Percentiles rank a stretch among this genome's conserved stretches.
These are phyloP conservation scores for Metschnikowia lochheadii DNA, from an alignment of 805 yeast genomes.

Conservation along the genomic window DNA sequence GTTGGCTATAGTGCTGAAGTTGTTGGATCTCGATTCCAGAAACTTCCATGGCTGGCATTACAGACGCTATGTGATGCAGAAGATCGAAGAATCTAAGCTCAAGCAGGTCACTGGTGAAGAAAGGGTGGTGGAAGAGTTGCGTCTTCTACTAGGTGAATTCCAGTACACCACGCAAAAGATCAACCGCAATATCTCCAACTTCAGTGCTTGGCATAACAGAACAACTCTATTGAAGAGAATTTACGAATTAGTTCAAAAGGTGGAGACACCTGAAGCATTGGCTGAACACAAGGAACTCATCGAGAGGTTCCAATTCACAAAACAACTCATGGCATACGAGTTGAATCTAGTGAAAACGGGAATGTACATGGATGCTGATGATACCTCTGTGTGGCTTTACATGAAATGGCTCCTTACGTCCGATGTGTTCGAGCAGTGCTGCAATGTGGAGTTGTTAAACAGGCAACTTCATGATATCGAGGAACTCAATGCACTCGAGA, in stretches of 20 bases:
- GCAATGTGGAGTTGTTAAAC: slow-evolving; percentile 32
- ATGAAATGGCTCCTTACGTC: slow-evolving; percentile 69
- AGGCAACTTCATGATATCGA: slow-evolving; percentile 46
- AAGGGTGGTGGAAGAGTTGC: not conserved
- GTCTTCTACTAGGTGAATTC: slow-evolving; percentile 49
- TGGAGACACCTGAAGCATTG: not conserved
- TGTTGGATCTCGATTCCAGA: slow-evolving; percentile 70
- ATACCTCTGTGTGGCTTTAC: slow-evolving; percentile 90
- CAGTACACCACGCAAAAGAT: slow-evolving; percentile 75
- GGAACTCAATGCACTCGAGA: slow-evolving; percentile 70
- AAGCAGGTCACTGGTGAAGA: slow-evolving; percentile 1
- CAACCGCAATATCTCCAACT: slow-evolving; percentile 81
- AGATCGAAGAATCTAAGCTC: slow-evolving; percentile 24
- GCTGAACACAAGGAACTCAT: slow-evolving; percentile 10
- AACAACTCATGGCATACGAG: slow-evolving; percentile 49
- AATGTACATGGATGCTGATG: slow-evolving; percentile 88
- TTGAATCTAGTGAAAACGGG: slow-evolving; percentile 73
- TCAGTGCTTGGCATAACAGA: slow-evolving; percentile 94
- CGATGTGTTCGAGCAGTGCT: slow-evolving; percentile 26
- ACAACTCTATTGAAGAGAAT: slow-evolving; percentile 60
- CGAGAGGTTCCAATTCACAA: slow-evolving; percentile 26
- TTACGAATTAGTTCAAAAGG: slow-evolving; percentile 21
- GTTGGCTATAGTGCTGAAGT: slow-evolving; percentile 59
- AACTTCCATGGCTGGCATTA: slow-evolving; percentile 97
- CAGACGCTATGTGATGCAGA: slow-evolving; percentile 63